These are phyloP conservation scores for Protomyces inundatus DNA, from an alignment of 1,139 yeast genomes.

Conservation along the genomic window DNA sequence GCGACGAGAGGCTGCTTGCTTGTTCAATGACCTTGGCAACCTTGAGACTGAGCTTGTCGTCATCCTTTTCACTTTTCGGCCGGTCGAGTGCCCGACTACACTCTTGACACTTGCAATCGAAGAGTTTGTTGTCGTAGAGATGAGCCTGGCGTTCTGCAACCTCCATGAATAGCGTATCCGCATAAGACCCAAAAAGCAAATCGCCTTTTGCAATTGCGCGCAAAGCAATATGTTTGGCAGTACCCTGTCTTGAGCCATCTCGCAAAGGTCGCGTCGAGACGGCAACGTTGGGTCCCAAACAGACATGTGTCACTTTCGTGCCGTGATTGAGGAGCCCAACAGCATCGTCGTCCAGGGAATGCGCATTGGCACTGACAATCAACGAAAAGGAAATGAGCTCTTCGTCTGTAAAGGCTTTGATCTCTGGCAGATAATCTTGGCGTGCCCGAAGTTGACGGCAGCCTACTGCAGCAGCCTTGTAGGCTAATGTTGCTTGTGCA, in stretches of 20 bases:
- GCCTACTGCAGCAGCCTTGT: conserved; percentile 9
- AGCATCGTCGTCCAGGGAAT: conserved; percentile 1
- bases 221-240: conserved; percentile 11
- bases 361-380: conserved; percentile 13
- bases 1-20: background rate
- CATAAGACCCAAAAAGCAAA: conserved; percentile 14
- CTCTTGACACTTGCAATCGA: conserved; percentile 1
- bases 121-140: conserved; percentile 9
- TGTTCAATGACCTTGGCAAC: background rate
- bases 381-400: conserved; percentile 4
- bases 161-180: background rate
- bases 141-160: background rate
- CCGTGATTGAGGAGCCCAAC: conserved; percentile 7
- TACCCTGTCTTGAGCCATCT: background rate
- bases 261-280: conserved; percentile 3
- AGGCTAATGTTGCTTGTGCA: background rate
- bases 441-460: background rate
- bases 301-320: conserved; percentile 14
- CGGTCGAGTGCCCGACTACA: background rate
- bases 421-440: background rate
- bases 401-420: background rate
- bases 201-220: conserved; percentile 4
- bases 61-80: background rate
- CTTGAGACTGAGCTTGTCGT: background rate
- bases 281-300: conserved; percentile 16